A percentile compares a stretch with the other conserved stretches of the same genome.
These are phyloP conservation scores for Actinidia arguta DNA, from an alignment of 179 eudicot genomes.

Conservation along the genomic window DNA sequence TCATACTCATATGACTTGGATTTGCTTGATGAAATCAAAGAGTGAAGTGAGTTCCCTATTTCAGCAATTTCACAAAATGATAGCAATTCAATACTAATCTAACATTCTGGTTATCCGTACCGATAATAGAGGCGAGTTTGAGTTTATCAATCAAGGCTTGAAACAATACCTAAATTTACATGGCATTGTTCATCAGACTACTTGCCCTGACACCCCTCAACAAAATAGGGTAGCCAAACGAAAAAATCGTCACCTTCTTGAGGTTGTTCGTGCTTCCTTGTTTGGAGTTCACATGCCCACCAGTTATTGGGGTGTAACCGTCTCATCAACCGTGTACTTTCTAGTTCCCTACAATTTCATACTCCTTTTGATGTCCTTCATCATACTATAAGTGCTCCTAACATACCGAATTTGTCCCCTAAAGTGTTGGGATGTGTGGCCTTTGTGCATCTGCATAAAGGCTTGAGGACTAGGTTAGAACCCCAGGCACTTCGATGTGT, in stretches of 20 bases:
- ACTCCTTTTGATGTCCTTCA: constrained; percentile 1
- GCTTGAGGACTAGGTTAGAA: background rate
- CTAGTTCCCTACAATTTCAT: background rate
- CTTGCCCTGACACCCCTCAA: background rate
- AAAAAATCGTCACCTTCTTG: background rate
- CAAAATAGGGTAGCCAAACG: background rate
- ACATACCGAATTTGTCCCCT: background rate
- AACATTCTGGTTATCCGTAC: background rate
- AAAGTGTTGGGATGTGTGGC: background rate
- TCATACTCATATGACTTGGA: background rate
- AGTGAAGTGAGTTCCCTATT: background rate
- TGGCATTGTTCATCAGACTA: background rate
- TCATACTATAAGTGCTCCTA: background rate
- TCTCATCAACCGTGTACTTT: background rate
- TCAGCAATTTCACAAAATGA: background rate
- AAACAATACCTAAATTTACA: background rate
- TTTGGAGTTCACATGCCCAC: background rate
- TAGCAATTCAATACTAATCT: background rate
- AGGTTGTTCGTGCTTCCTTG: background rate
- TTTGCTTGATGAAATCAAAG: background rate
- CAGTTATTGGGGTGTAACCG: background rate
- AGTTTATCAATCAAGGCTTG: background rate
- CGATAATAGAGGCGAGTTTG: background rate
- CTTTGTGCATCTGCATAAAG: background rate
- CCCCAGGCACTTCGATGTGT: background rate